Conservation (phyloP, 768 basidiomycete genomes). For the Naganishia vishniacii region DNA sequence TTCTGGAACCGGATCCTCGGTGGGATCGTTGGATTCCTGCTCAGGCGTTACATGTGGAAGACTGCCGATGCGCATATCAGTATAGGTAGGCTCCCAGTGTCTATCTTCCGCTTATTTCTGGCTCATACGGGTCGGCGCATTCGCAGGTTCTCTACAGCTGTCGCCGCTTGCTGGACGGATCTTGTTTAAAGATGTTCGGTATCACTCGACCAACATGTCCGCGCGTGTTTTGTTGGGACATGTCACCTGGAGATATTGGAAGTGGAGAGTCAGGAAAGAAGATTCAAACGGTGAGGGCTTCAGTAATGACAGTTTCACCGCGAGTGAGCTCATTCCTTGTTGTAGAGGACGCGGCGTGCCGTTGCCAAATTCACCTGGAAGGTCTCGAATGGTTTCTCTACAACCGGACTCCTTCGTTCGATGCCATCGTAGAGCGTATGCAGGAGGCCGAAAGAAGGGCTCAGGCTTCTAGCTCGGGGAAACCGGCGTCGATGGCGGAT, state of each 20-base stretch:
- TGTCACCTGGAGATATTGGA: constrained; percentile 92
- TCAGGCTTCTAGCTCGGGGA: constrained; percentile 50
- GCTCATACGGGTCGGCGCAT: neutral
- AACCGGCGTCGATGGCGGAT: constrained; percentile 39
- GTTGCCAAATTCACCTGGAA: constrained; percentile 71
- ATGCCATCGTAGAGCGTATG: constrained; percentile 75
- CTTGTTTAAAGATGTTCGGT: constrained; percentile 76
- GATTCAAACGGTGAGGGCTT: constrained; percentile 44
- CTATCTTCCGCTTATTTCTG: no score
- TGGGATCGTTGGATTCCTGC: constrained; percentile 58
- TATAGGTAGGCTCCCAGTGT: constrained; percentile 17
- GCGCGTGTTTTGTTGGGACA: constrained; percentile 76
- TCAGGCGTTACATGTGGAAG: constrained; percentile 75
- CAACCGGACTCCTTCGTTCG: constrained; percentile 82
- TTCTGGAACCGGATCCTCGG: constrained; percentile 85
- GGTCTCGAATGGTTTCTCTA: constrained; percentile 91
- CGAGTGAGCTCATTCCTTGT: neutral
- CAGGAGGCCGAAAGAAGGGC: constrained; percentile 51
- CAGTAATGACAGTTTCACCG: neutral
- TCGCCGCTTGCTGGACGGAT: constrained; percentile 81
- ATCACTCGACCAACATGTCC: constrained; percentile 88
- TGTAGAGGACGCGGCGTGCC: constrained; percentile 55
- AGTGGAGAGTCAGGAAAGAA: constrained; percentile 69
- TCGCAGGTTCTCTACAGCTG: constrained; percentile 78
- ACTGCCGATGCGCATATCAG: constrained; percentile 71